These are phyloP conservation scores for Exophiala sp. DNA, from an alignment of 2,329 filamentous ascomycete species.

Conservation along the genomic window DNA sequence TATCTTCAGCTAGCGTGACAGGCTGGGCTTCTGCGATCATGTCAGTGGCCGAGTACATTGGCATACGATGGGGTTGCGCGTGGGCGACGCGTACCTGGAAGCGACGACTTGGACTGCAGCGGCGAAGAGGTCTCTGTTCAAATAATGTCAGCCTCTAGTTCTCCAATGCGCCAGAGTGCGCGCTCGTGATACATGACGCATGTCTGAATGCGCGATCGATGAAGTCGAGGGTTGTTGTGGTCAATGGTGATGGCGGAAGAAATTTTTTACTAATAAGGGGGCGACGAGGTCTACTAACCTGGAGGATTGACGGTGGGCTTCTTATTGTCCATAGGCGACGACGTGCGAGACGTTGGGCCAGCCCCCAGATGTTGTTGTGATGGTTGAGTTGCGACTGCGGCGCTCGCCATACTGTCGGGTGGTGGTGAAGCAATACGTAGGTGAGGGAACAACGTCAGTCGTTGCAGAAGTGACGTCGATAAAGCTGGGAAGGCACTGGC, in stretches of 20 bases:
- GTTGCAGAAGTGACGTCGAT: conserved; percentile 28
- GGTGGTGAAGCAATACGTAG: conserved; percentile 27
- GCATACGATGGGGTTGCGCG: not conserved
- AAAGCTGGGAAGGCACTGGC: conserved; percentile 25
- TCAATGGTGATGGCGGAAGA: conserved; percentile 4
- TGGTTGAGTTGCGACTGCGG: conserved; percentile 27
- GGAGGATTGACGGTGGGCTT: conserved; percentile 37
- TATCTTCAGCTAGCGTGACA: conserved; percentile 33
- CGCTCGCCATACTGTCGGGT: conserved; percentile 26
- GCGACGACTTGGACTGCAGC: conserved; percentile 22
- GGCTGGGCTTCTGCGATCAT: conserved; percentile 30
- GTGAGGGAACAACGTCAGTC: conserved; percentile 26
- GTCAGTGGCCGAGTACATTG: not conserved
- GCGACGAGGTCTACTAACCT: conserved; percentile 32
- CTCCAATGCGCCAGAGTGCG: not conserved
- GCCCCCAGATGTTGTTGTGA: conserved; percentile 27
- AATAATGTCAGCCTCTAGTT: conserved; percentile 8
- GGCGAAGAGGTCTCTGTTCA: conserved; percentile 22
- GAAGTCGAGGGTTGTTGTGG: conserved; percentile 9
- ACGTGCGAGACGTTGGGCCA: conserved; percentile 32
- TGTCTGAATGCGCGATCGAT: conserved; percentile 11
- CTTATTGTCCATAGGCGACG: conserved; percentile 42
- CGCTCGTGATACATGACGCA: conserved; percentile 4
- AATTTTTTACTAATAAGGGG: conserved; percentile 23
- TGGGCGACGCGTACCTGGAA: conserved; percentile 26